These are phyloP conservation scores for Rhodofomes roseus DNA, from an alignment of 1,284 basidiomycete genomes.

Conservation along the genomic window DNA sequence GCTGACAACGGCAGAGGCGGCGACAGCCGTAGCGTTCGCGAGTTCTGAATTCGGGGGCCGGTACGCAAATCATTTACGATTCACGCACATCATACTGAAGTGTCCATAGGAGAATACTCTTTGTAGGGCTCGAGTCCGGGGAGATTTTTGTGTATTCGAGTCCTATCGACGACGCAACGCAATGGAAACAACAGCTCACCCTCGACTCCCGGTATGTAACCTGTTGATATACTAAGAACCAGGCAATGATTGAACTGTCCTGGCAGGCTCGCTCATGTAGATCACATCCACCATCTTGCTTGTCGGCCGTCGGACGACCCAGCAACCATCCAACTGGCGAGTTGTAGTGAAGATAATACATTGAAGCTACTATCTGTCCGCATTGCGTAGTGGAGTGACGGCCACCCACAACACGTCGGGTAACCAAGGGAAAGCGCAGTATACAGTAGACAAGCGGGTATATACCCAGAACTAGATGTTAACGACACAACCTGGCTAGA, in stretches of 20 bases:
- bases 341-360: constrained; percentile 78
- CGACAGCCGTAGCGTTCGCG: constrained; percentile 69
- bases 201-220: constrained; percentile 46
- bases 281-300: constrained; percentile 64
- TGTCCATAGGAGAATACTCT: constrained; percentile 49
- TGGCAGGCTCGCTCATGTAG: constrained; percentile 57
- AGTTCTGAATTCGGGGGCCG: constrained; percentile 33
- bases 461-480: constrained; percentile 47
- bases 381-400: constrained; percentile 31
- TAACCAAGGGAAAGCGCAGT: constrained; percentile 46
- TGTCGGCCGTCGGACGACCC: constrained; percentile 49
- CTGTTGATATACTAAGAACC: background rate
- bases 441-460: constrained; percentile 59
- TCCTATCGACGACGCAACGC: constrained; percentile 22
- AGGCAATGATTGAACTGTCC: background rate
- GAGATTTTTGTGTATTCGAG: constrained; percentile 56
- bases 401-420: constrained; percentile 37
- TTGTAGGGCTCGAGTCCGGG: constrained; percentile 72
- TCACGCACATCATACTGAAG: background rate
- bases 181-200: constrained; percentile 48
- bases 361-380: constrained; percentile 65
- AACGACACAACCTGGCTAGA: constrained; percentile 62
- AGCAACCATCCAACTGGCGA: constrained; percentile 37
- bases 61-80: constrained; percentile 29
- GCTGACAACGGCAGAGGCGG: constrained; percentile 59